Conservation (phyloP, 495 filamentous ascomycete genomes). For the Annulohypoxylon nitens region DNA sequence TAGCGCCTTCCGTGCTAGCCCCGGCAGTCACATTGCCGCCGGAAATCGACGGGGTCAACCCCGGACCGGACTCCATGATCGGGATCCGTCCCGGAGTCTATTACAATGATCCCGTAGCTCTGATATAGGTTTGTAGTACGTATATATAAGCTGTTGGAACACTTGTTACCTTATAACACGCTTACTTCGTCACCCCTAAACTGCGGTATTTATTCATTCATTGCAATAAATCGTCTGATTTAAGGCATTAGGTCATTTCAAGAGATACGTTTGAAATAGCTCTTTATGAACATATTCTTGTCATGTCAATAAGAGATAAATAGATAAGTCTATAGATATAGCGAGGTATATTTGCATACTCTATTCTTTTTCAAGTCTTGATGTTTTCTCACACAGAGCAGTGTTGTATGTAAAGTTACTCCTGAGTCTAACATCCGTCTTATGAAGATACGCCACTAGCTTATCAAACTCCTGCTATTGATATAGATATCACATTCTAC, state of each 20-base stretch:
- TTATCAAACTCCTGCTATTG: neutral
- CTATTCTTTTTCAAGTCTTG: neutral
- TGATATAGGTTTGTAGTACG: neutral
- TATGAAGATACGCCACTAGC: neutral
- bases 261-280: too few relatives aligned
- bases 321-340: too few relatives aligned
- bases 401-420: neutral
- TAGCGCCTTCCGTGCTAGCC: conserved; percentile 3
- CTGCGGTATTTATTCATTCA: neutral
- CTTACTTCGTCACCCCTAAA: neutral
- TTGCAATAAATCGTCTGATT: too few relatives aligned
- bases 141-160: neutral
- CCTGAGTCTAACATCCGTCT: neutral
- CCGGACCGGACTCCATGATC: conserved; percentile 19
- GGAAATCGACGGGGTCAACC: conserved; percentile 39
- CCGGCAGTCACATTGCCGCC: conserved; percentile 40
- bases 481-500: neutral
- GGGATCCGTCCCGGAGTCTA: neutral
- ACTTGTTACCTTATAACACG: neutral
- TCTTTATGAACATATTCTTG: too few relatives aligned
- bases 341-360: too few relatives aligned
- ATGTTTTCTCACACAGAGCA: neutral
- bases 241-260: too few relatives aligned
- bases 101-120: neutral
- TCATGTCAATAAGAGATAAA: too few relatives aligned